Evolutionary conservation across 2,329 filamentous ascomycete species (phyloP).

Genomic region (Tolypocladium amazonense): DNA sequence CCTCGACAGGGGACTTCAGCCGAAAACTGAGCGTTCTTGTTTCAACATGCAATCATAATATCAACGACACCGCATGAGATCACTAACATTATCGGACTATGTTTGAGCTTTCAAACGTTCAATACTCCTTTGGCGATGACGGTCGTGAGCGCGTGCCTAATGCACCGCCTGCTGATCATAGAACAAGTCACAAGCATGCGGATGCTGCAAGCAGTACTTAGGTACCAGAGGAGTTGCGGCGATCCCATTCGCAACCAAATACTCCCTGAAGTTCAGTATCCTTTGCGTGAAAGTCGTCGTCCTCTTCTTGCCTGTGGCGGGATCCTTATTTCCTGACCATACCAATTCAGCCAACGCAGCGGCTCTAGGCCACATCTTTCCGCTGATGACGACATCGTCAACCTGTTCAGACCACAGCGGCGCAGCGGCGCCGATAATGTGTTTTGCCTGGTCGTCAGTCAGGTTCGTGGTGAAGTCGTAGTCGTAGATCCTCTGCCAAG

Average conservation of each 20-base stretch:
- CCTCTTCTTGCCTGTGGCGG: slow-evolving; percentile 31
- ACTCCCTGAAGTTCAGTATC: slow-evolving; percentile 49
- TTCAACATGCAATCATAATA: too few relatives aligned
- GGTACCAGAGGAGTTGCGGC: slow-evolving; percentile 39
- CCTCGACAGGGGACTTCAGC: too few relatives aligned
- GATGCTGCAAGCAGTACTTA: slow-evolving; percentile 47
- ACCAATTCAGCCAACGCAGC: slow-evolving; percentile 43
- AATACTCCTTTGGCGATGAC: too few relatives aligned
- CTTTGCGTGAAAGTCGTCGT: slow-evolving; percentile 30
- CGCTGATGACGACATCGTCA: slow-evolving; percentile 38
- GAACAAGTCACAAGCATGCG: slow-evolving; percentile 45
- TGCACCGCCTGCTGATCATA: slow-evolving; percentile 33
- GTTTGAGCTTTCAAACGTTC: background rate
- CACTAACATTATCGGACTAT: background rate
- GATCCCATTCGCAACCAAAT: slow-evolving; percentile 43
- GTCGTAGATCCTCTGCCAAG: slow-evolving; percentile 49
- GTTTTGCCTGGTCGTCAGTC: slow-evolving; percentile 31
- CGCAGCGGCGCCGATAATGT: slow-evolving; percentile 39
- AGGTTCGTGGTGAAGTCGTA: slow-evolving; percentile 43
- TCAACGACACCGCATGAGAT: background rate
- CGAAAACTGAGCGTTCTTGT: too few relatives aligned
- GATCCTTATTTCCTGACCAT: slow-evolving; percentile 44
- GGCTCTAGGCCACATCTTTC: slow-evolving; percentile 44
- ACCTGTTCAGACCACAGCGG: slow-evolving; percentile 45
- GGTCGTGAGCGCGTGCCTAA: background rate